These are phyloP conservation scores for Entophlyctis luteolus DNA, from an alignment of 192 early-diverging fungal species.

Conservation along the genomic window DNA sequence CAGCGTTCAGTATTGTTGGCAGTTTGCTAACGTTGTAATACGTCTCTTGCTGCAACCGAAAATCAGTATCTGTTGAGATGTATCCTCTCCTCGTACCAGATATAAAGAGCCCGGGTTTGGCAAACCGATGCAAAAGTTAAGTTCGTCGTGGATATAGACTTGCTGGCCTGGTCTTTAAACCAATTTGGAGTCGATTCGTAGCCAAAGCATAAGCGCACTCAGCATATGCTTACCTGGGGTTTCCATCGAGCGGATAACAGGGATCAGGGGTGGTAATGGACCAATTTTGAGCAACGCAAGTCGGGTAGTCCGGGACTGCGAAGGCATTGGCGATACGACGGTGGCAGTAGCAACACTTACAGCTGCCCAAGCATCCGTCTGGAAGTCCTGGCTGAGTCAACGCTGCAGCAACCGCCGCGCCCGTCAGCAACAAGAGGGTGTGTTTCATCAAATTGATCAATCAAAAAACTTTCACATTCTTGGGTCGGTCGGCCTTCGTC, in stretches of 20 bases:
- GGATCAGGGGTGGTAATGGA: conserved; percentile 8
- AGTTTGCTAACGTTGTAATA: conserved; percentile 16
- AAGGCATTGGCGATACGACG: no score
- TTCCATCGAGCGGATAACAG: background rate
- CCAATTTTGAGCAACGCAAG: conserved; percentile 2
- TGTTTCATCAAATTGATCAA: no score
- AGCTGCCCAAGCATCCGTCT: conserved; percentile 9
- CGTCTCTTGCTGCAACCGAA: conserved; percentile 1
- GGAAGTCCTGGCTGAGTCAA: conserved; percentile 15
- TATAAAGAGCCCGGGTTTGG: conserved; percentile 21
- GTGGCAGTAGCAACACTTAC: conserved; percentile 9
- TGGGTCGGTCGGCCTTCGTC: no score
- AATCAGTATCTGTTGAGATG: no score
- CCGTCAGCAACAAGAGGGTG: no score
- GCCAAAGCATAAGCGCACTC: background rate
- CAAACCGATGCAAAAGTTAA: conserved; percentile 34
- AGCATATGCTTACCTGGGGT: background rate
- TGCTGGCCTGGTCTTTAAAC: background rate
- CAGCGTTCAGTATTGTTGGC: conserved; percentile 27
- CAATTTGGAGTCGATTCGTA: no score
- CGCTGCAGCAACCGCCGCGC: no score
- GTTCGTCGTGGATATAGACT: conserved; percentile 10
- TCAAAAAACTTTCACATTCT: no score
- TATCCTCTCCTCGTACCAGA: background rate
- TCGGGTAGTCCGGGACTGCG: conserved; percentile 5